phyloP scores from a whole-genome alignment of 306 rosid genomes.

The Dalbergia cultrata region DNA sequence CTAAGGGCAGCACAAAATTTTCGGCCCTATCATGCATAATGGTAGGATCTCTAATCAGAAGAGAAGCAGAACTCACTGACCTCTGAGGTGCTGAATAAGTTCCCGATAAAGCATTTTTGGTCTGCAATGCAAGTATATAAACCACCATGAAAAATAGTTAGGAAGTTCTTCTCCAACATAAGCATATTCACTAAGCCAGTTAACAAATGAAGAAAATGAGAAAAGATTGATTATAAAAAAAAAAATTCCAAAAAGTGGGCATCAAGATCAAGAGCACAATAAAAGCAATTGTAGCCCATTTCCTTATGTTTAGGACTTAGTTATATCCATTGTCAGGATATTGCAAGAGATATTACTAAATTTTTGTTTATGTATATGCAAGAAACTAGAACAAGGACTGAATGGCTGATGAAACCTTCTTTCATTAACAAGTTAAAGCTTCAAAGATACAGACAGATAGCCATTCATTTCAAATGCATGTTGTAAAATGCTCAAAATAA shows the following conservation, averaged over 20 bases:
- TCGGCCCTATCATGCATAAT: slow-evolving; percentile 93
- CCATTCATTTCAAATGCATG: too few species aligned
- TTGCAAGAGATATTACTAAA: too few species aligned
- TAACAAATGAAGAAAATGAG: neutral
- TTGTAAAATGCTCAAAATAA: too few species aligned
- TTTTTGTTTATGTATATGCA: too few species aligned
- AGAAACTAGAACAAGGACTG: too few species aligned
- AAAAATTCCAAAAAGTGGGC: neutral
- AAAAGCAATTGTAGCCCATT: too few species aligned
- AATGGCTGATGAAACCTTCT: too few species aligned
- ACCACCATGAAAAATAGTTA: slow-evolving; percentile 10
- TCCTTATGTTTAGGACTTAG: too few species aligned
- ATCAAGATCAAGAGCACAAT: too few species aligned
- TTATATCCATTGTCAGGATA: too few species aligned
- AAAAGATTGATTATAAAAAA: neutral
- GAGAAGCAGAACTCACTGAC: slow-evolving; percentile 99
- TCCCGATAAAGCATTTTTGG: slow-evolving; percentile 98
- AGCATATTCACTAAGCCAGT: slow-evolving; percentile 25
- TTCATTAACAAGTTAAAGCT: too few species aligned
- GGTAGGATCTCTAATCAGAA: slow-evolving; percentile 93
- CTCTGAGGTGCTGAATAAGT: slow-evolving; percentile 99
- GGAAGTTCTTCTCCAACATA: neutral
- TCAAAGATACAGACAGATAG: too few species aligned
- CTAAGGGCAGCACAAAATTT: slow-evolving; percentile 98
- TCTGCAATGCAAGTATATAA: slow-evolving; percentile 68